Evolutionary conservation across 208 protist genomes (phyloP).

Genomic region (Novymonas esmeraldas): DNA sequence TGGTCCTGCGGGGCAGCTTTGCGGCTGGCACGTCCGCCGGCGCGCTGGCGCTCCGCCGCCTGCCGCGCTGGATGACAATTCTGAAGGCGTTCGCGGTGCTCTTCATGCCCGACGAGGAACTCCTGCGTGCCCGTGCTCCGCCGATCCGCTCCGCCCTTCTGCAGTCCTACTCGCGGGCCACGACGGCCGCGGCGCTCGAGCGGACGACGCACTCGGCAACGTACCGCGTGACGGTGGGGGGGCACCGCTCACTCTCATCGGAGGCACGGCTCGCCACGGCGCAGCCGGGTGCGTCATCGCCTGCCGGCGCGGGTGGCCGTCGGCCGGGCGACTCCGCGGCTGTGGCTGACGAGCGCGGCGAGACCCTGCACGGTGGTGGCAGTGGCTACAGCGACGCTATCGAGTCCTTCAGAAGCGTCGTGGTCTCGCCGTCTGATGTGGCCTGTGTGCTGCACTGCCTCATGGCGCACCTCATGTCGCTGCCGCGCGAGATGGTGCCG

Average conservation of each 20-base stretch:
- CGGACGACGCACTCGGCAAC: conserved; percentile 4
- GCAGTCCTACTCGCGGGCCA: conserved; percentile 24
- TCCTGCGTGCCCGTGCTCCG: conserved; percentile 15
- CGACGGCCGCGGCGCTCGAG: not conserved
- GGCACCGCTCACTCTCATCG: conserved; percentile 3
- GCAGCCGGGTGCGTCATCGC: not conserved
- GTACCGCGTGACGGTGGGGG: conserved; percentile 1
- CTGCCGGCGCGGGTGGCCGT: not conserved
- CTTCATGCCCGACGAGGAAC: conserved; percentile 59
- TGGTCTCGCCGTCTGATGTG: conserved; percentile 70
- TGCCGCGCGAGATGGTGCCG: conserved; percentile 36
- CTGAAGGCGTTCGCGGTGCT: conserved; percentile 66
- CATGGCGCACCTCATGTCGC: conserved; percentile 62
- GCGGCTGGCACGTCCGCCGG: conserved; percentile 25
- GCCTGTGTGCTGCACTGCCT: conserved; percentile 68
- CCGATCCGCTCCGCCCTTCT: conserved; percentile 22
- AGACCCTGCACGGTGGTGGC: conserved; percentile 3
- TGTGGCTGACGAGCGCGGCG: not conserved
- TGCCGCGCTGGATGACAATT: conserved; percentile 39
- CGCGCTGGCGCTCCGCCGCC: conserved; percentile 41
- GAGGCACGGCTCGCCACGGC: conserved; percentile 1
- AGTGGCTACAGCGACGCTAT: conserved; percentile 9
- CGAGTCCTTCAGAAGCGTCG: conserved; percentile 44
- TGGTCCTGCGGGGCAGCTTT: conserved; percentile 71
- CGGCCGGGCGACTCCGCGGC: not conserved